Conservation (phyloP, 352 stramenopile genomes). For the Globisporangium uncinulatum region DNA sequence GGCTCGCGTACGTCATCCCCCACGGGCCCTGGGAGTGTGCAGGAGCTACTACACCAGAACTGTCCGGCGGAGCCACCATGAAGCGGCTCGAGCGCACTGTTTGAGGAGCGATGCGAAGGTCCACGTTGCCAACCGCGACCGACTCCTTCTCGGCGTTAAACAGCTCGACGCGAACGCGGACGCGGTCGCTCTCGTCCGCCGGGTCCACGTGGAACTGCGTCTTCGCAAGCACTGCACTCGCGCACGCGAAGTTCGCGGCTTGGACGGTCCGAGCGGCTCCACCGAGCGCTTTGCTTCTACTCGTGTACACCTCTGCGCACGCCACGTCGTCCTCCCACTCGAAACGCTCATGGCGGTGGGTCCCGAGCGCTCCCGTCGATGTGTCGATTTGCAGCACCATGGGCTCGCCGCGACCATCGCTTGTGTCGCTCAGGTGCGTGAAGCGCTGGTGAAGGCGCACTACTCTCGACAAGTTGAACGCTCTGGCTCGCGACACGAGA, state of each 20-base stretch:
- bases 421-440: conserved; percentile 1
- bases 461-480: conserved; percentile 17
- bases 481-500: conserved; percentile 3
- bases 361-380: conserved; percentile 11
- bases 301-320: conserved; percentile 8
- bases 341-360: neutral
- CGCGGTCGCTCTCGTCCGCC: neutral
- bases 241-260: conserved; percentile 16
- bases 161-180: conserved; percentile 5
- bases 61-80: conserved; percentile 3
- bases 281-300: conserved; percentile 1
- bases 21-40: neutral
- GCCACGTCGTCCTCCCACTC: neutral
- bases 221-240: conserved; percentile 17
- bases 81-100: conserved; percentile 4
- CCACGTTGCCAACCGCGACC: neutral
- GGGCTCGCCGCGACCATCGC: neutral
- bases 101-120: neutral
- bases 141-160: conserved; percentile 10
- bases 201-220: conserved; percentile 1
- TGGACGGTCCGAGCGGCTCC: conserved; percentile 6
- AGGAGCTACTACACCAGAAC: neutral
- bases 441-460: conserved; percentile 13
- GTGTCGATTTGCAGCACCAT: conserved; percentile 18
- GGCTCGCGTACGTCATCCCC: neutral